Base-by-base conservation (phyloP, 371 early-diverging fungal species). In the Apophysomyces variabilis region DNA sequence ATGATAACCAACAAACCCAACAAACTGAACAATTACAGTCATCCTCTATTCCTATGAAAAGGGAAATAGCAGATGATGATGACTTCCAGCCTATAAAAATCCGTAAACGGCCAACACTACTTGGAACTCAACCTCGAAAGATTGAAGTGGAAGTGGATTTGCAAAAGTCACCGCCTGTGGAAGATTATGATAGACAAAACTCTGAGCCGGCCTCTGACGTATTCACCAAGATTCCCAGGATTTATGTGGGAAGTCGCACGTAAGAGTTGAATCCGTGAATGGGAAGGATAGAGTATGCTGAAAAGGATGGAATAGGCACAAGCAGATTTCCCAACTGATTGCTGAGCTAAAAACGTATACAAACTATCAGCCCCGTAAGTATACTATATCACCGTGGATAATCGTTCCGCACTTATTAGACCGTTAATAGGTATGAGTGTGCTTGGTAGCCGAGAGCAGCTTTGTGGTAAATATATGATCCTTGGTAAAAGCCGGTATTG, bases 201-300 rank as follows among this genome's bases (percentile, higher is more conserved):
- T 8, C 16, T 41, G 18, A 18, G 32, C 57, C 38, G 18, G 45
- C 26, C 61, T 18, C 3, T 36, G 21, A 32, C 21, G 21, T 9
- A 44, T 74, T n/a, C 73, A 76, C 12, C 73, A 75, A 50, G 21
- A 50, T 50, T 7, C 54, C 54, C 5, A 50, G 9, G 45, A 85
- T 87, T 7, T 85, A 76, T 65, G 77, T 81, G 58, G 83, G 87
- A 12, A 85, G 80, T 64, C 77, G 87, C 72, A 87, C 87, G 87
- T 82, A 78, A 69, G 83, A 21, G 41, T 41, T 5, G 41, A 5
- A 35, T 37, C 36, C 44, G 44, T 3, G 18, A 47, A 13, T 39
- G 18, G 38, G 5, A 18, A n/a, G 14, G 37, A 50, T 43, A 32
- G 41, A 46, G 13, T 47, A 47, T 7, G 13, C 26, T 7, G 13